A percentile compares a stretch with the other conserved stretches of the same genome.
Evolutionary conservation across 2,329 filamentous ascomycete species (phyloP).

Genomic region (Coniochaeta prunicola): DNA sequence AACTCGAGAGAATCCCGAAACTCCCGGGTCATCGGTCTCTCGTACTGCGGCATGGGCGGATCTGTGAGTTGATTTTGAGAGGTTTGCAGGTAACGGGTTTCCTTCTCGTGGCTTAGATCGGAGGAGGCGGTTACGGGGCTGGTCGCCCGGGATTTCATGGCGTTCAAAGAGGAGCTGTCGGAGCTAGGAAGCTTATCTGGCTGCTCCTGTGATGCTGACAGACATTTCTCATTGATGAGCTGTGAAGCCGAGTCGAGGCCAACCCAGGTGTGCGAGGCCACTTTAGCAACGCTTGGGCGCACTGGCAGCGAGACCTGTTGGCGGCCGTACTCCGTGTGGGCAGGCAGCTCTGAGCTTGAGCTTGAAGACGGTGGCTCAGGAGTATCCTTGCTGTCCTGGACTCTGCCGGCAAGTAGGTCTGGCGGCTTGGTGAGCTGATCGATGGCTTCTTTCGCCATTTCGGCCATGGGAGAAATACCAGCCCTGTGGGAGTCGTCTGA

Average conservation of each 20-base stretch:
- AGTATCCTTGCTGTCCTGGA: too few species aligned
- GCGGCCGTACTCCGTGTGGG: neutral
- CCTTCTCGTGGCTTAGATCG: neutral
- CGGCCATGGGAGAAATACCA: too few species aligned
- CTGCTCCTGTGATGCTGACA: neutral
- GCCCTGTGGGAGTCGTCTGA: too few species aligned
- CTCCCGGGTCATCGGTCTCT: neutral
- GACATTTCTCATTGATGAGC: neutral
- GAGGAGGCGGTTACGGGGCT: neutral
- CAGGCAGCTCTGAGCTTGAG: too few species aligned
- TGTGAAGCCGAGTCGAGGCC: neutral
- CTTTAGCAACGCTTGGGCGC: neutral
- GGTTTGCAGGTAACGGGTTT: neutral
- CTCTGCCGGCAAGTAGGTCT: too few species aligned
- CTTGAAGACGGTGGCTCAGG: too few species aligned
- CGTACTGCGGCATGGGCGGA: neutral
- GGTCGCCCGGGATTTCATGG: neutral
- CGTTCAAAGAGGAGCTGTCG: neutral
- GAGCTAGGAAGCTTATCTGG: neutral
- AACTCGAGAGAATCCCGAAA: neutral
- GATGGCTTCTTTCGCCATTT: too few species aligned
- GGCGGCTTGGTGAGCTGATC: too few species aligned
- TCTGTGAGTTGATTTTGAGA: neutral
- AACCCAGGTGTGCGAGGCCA: neutral
- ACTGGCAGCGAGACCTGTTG: neutral